Evolutionary conservation across 805 yeast genomes (phyloP).

Genomic region (Hanseniaspora singularis): DNA sequence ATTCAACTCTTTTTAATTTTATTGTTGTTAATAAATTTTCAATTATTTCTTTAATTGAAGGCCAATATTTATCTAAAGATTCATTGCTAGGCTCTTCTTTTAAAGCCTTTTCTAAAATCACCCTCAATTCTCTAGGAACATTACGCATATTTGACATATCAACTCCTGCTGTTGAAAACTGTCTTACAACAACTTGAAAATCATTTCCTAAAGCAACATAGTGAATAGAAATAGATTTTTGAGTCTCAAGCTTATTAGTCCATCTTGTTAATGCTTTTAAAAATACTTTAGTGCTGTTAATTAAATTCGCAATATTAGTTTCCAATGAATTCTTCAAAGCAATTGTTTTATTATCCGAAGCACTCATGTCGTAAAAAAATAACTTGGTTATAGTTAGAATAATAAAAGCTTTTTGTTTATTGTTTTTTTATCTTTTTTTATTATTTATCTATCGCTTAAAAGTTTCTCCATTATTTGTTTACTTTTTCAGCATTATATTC

Average conservation of each 20-base stretch:
- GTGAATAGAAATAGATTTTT: constrained; percentile 74
- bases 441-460: neutral
- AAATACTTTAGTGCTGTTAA: constrained; percentile 79
- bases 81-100: constrained; percentile 77
- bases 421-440: neutral
- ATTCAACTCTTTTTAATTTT: constrained; percentile 59
- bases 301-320: constrained; percentile 61
- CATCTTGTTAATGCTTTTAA: constrained; percentile 80
- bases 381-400: neutral
- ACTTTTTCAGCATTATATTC: constrained; percentile 11
- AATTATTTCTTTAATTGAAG: constrained; percentile 74
- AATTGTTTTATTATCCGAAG: constrained; percentile 15
- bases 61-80: constrained; percentile 66
- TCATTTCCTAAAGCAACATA: constrained; percentile 90
- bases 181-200: constrained; percentile 71
- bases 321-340: constrained; percentile 43
- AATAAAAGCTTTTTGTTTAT: no score
- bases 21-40: constrained; percentile 66
- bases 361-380: constrained; percentile 5
- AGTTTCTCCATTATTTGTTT: neutral
- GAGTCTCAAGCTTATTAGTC: constrained; percentile 74
- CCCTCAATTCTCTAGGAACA: constrained; percentile 71
- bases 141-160: constrained; percentile 78
- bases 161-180: constrained; percentile 67
- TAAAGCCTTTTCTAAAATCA: constrained; percentile 72